Percentiles rank a stretch among this genome's conserved stretches.
phyloP scores from a whole-genome alignment of 1,284 basidiomycete genomes.

The Boletus semigastroideus region DNA sequence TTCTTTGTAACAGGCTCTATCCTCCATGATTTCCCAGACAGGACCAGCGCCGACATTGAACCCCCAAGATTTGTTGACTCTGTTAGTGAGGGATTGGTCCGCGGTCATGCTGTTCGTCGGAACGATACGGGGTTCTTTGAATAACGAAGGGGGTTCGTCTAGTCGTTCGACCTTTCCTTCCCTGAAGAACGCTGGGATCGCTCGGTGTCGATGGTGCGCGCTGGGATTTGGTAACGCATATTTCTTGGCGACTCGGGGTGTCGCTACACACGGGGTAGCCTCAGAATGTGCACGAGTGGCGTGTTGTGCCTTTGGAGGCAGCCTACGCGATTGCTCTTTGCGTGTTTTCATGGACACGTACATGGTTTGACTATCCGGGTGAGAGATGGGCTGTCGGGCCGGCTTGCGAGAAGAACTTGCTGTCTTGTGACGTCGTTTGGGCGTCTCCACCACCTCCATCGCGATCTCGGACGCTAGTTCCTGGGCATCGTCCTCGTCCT shows the following conservation, averaged over 20 bases:
- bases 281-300: slow-evolving; percentile 18
- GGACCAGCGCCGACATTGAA: slow-evolving; percentile 72
- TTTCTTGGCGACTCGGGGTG: slow-evolving; percentile 45
- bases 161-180: slow-evolving; percentile 57
- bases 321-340: slow-evolving; percentile 20
- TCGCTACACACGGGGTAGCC: slow-evolving; percentile 22
- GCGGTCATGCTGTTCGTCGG: slow-evolving; percentile 40
- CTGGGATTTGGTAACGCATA: slow-evolving; percentile 58
- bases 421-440: slow-evolving; percentile 8
- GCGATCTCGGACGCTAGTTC: slow-evolving; percentile 15
- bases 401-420: slow-evolving; percentile 1
- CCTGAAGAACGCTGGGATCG: slow-evolving; percentile 55
- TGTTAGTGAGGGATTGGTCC: slow-evolving; percentile 28
- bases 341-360: slow-evolving; percentile 13
- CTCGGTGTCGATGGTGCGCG: slow-evolving; percentile 65
- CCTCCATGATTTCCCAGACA: slow-evolving; percentile 70
- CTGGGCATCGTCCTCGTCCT: slow-evolving; percentile 12
- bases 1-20: slow-evolving; percentile 76
- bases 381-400: neutral
- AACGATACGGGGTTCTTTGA: slow-evolving; percentile 17
- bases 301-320: slow-evolving; percentile 26
- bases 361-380: neutral
- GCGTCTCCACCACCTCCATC: slow-evolving; percentile 3
- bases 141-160: slow-evolving; percentile 42
- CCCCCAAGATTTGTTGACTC: slow-evolving; percentile 62